Evolutionary conservation across 164 flowering plant species (phyloP), one percentile per base, ranked within the genome.

Genomic region (Vitis rotundifolia): DNA sequence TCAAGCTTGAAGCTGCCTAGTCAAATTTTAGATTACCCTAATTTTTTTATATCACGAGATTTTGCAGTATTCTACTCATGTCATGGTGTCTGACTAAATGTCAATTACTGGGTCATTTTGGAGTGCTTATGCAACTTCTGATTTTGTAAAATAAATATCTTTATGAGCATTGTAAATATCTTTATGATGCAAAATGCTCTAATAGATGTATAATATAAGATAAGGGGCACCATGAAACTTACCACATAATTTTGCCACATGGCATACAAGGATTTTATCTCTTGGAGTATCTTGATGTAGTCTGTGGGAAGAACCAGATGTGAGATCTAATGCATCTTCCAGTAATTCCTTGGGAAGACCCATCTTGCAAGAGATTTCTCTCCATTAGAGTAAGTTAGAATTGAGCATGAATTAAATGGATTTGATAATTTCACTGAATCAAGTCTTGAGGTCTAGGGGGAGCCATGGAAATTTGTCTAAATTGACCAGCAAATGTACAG

Each of bases 201-300:
- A 5, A 80, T 81, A 22, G 86, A 83, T 60, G 83, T 81, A 86
- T 85, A 80, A 59, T 76, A 81, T 66, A 85, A 80, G 72, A 83
- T 80, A 67, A 81, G 81, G n/a, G 61, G 71, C 44, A 71, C 81
- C 44, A 49, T 47, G 76, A 76, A 58, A 86, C 83, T 4, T 58
- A 52, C 16, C 28, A 11, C 26, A 16, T 22, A 79, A 8, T 83
- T 80, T 59, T 29, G 59, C 55, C 28, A 9, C 48, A 77, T 80
- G 70, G 74, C 29, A 22, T 13, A 52, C 44, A 79, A 69, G 70
- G 89, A 85, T 74, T 74, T 49, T 50, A 79, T 83, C 29, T 75
- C 87, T 49, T 85, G 89, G 89, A 83, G 80, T 67, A 77, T 76
- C 48, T 60, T 86, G 71, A 83, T 37, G 44, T 37, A 37, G 44